Conservation (phyloP, 495 filamentous ascomycete species). For the Platismatia glauca region DNA sequence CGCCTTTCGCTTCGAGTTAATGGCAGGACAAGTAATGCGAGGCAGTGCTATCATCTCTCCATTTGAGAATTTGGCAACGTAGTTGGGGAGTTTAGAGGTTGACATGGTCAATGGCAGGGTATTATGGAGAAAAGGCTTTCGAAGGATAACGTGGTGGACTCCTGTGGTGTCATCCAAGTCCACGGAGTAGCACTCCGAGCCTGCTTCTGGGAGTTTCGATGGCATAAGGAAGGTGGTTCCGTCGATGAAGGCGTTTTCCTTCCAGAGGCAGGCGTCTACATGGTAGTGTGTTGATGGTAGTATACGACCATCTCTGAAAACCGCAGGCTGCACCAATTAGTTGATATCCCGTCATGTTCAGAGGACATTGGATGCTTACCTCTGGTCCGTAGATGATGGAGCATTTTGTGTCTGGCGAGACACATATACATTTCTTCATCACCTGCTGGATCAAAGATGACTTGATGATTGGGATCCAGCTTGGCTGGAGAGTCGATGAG, state of each 20-base stretch:
- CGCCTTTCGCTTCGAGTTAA: not conserved
- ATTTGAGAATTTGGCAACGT: not conserved
- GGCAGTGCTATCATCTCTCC: not conserved
- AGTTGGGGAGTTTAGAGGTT: not conserved
- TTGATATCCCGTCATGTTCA: not conserved
- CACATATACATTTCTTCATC: not conserved
- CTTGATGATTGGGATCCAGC: not conserved
- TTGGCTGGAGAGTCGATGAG: not conserved
- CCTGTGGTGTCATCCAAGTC: not conserved
- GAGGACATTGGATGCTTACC: not conserved
- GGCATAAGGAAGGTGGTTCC: constrained; percentile 10
- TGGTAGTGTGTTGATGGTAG: not conserved
- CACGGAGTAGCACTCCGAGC: constrained; percentile 4
- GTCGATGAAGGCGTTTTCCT: not conserved
- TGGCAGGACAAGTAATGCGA: not conserved
- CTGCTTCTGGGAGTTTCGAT: constrained; percentile 1
- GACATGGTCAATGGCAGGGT: not conserved
- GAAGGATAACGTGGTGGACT: not conserved
- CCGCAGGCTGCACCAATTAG: constrained; percentile 5
- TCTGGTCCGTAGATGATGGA: constrained; percentile 6
- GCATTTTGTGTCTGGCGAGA: not conserved
- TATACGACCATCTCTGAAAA: not conserved
- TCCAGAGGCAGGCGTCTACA: constrained; percentile 10
- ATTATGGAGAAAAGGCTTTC: not conserved
- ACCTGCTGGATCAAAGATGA: not conserved